Evolutionary conservation across 2,329 filamentous ascomycete genomes (phyloP).

Genomic region (Aspergillus sp.): DNA sequence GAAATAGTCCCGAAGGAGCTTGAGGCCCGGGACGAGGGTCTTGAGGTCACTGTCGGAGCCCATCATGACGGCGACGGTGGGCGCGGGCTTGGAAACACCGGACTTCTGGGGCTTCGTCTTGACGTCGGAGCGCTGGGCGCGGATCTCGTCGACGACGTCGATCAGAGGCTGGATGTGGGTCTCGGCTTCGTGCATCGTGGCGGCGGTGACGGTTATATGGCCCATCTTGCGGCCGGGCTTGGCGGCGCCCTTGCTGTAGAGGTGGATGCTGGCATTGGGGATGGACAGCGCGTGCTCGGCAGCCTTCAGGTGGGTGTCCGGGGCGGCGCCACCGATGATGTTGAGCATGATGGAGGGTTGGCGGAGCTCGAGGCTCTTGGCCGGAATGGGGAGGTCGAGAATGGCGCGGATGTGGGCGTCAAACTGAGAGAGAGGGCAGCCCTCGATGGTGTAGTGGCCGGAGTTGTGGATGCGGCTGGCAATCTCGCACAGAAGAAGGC

Average conservation of each 20-base stretch:
- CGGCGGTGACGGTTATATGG: constrained; percentile 78
- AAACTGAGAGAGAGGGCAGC: constrained; percentile 84
- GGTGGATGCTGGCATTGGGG: constrained; percentile 66
- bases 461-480: constrained; percentile 85
- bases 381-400: constrained; percentile 64
- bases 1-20: constrained; percentile 42
- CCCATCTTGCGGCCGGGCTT: constrained; percentile 92
- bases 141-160: constrained; percentile 74
- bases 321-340: constrained; percentile 57
- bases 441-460: constrained; percentile 93
- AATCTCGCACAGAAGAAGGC: constrained; percentile 79
- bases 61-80: constrained; percentile 47
- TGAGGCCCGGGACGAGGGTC: constrained; percentile 44
- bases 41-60: constrained; percentile 49
- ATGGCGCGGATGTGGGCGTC: constrained; percentile 86
- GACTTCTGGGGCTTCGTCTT: constrained; percentile 32
- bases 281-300: constrained; percentile 56
- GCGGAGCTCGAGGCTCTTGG: constrained; percentile 44
- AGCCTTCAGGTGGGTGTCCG: constrained; percentile 59
- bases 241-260: constrained; percentile 85
- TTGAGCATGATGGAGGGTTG: constrained; percentile 55
- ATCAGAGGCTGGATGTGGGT: constrained; percentile 68
- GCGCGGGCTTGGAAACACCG: constrained; percentile 28
- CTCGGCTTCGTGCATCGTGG: constrained; percentile 66
- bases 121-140: constrained; percentile 50